phyloP scores from a whole-genome alignment of 495 filamentous ascomycete genomes.

The Extremus antarcticus region DNA sequence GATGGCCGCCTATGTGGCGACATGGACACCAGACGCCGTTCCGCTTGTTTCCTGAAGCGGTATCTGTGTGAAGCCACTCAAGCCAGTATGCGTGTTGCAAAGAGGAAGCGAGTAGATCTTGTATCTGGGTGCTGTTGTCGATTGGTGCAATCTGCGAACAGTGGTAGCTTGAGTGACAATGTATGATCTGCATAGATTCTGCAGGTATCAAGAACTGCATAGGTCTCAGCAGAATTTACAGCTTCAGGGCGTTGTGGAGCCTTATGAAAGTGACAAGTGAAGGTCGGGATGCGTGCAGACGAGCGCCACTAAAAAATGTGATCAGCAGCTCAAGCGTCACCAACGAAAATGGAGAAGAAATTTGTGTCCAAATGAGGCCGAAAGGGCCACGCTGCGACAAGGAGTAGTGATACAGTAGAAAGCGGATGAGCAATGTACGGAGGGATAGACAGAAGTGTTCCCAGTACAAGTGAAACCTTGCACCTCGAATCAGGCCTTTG shows the following conservation, averaged over 20 bases:
- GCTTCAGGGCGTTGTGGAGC: too few relatives aligned
- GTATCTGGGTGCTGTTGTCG: neutral
- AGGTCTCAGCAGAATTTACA: neutral
- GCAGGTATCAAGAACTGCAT: neutral
- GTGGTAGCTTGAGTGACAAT: neutral
- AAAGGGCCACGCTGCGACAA: neutral
- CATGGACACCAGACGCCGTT: neutral
- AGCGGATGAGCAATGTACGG: neutral
- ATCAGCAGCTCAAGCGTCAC: neutral
- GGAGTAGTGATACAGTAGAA: neutral
- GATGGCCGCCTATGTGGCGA: conserved; percentile 7
- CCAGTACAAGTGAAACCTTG: neutral
- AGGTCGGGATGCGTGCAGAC: neutral
- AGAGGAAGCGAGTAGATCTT: neutral
- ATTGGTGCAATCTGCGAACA: neutral
- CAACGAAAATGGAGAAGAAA: neutral
- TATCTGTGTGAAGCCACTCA: too few relatives aligned
- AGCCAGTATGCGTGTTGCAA: too few relatives aligned
- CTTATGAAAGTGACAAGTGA: neutral
- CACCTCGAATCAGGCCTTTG: neutral
- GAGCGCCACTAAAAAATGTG: neutral
- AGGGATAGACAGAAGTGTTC: neutral
- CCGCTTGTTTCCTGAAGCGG: neutral
- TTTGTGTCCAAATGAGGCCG: neutral
- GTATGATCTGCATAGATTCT: neutral